Base-by-base conservation (phyloP, 352 stramenopile genomes). In the Pythium phragmitis region DNA sequence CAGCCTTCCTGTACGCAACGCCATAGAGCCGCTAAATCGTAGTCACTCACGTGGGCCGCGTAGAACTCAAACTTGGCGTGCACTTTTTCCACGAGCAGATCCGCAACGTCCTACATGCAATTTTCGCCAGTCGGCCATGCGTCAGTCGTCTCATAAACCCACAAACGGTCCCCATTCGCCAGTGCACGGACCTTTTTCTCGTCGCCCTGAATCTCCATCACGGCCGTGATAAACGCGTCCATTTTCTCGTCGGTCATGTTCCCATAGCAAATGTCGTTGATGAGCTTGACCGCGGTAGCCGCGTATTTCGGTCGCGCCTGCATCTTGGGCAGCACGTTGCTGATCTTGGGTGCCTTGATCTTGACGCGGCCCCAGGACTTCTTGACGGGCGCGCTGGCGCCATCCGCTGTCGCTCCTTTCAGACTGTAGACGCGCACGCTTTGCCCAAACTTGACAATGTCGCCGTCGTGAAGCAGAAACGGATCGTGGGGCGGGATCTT, bases 401-500 rank as follows among this genome's bases (percentile, higher is more conserved):
- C 82, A 3, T 88, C 75, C 7, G 74, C 60, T 26, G 79, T 79
- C 4, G 74, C 85, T 6, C 87, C 87, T 50, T 94, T 93, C 17
- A 96, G 55, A 17, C 91, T 81, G 55, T 96, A 96, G 54, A 92
- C 71, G 47, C 87, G 85, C 19, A 94, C 80, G 68, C 87, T 96
- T 62, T 96, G 87, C 9, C 87, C 87, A 60, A 96, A 96, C 60
- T 89, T 92, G 57, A 96, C 74, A 9, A 89, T 74, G 54, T 96
- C 87, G 63, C 86, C 86, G 39, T 96, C 87, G 37, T 93, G 87
- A 23, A 96, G 71, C 39, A 96, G 53, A 57, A 76, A 90, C 23
- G 87, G 87, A 58, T 96, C 87, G 28, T 96, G 87, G 0, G 87
- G 87, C 7, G 87, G 85, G 36, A 96, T 79, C 71, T 96, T 94